Evolutionary conservation across 2,329 filamentous ascomycete species (phyloP), one percentile per base, ranked within the genome.

Genomic region (Pezizomycotina sp.): DNA sequence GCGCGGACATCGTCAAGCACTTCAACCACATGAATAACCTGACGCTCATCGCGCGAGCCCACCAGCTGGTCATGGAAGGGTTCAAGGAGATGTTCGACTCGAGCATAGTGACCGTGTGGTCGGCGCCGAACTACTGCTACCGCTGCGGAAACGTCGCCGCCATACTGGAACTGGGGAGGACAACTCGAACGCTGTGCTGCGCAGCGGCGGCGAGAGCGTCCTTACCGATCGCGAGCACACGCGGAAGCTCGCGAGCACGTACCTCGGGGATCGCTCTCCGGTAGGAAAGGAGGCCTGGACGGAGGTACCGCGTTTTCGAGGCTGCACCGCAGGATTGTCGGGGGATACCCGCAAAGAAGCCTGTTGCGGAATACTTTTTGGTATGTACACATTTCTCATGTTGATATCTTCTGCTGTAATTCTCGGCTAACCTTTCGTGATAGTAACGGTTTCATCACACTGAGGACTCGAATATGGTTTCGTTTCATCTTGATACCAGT

Each of bases 1-100:
- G 89, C 33, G 76, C 80, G 3, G 84, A 93, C 55, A 95, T 95
- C 39, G 86, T 95, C 52, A 91, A 89, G 52, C 74, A 75, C 47
- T 98, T 98, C 63, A 98, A 95, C 60, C 77, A 93, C 58, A 71
- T 74, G 39, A 98, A 98, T 56, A 81, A 92, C 53, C 68, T 98
- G 18, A 82, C 77, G 14, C 67, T 98, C 34, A 89, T 98, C 47
- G 89, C 86, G 12, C 73, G 89, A 36, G 89, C 89, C 1, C 89
- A 98, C 55, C 89, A 98, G 58, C 72, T 98, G 14, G 89, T 98
- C 47, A 98, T 95, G 89, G 89, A 98, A 57, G 89, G 89, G 0
- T 98, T 93, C 59, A 95, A 95, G 61, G 89, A 95, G 57, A 95
- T 95, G 84, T 98, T 95, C 53, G 82, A 92, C 55, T 77, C 74